A percentile compares a stretch with the other conserved stretches of the same genome.
phyloP scores from a whole-genome alignment of 305 asterid species.

The Lippia alba region DNA sequence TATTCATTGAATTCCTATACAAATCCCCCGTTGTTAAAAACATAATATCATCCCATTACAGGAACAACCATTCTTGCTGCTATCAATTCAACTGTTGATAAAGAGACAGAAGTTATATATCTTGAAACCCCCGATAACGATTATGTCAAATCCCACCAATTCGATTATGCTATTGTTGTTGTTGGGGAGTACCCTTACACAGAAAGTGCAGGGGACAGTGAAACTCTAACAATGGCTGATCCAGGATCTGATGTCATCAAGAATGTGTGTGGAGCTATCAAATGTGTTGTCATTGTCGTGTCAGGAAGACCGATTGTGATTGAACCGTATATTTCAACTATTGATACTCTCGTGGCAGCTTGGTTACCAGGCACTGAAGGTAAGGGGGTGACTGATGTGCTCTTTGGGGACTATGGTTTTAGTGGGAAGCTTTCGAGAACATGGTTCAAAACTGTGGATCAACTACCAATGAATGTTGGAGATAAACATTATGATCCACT shows the following conservation, averaged over 20 bases:
- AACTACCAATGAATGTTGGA: conserved; percentile 82
- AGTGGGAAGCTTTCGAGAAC: conserved; percentile 76
- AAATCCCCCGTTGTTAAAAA: no score
- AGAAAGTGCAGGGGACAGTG: conserved; percentile 81
- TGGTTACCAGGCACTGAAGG: conserved; percentile 98
- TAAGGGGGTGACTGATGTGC: conserved; percentile 83
- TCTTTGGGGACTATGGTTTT: conserved; percentile 80
- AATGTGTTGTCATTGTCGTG: conserved; percentile 69
- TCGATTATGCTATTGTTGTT: conserved; percentile 74
- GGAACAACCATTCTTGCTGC: conserved; percentile 86
- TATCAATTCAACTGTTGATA: conserved; percentile 66
- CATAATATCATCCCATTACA: conserved; percentile 30
- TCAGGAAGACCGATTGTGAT: conserved; percentile 84
- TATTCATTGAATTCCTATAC: not conserved
- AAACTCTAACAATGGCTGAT: conserved; percentile 70
- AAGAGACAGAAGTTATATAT: conserved; percentile 60
- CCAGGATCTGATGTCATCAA: conserved; percentile 78
- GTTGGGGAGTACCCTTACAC: conserved; percentile 90
- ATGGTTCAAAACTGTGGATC: conserved; percentile 84
- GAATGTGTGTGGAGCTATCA: conserved; percentile 64
- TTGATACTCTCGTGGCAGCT: conserved; percentile 92
- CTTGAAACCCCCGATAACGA: conserved; percentile 68
- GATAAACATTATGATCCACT: conserved; percentile 85
- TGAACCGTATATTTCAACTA: conserved; percentile 61
- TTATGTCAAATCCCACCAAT: conserved; percentile 60